Conservation (phyloP, 345 rosid genomes). For the Cardamine chenopodiifolia region DNA sequence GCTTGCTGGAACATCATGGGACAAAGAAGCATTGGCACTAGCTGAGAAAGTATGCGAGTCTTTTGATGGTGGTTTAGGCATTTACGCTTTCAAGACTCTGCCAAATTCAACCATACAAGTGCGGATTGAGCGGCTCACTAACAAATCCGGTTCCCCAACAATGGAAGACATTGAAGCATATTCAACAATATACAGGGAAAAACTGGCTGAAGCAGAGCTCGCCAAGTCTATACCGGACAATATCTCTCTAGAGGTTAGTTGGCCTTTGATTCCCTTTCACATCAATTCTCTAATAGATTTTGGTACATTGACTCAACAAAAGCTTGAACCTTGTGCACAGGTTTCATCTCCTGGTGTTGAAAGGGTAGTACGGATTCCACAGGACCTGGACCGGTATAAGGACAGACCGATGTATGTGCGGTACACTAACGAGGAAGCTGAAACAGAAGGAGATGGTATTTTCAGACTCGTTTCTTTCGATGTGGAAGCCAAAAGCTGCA, state of each 20-base stretch:
- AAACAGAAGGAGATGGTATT: conserved; percentile 62
- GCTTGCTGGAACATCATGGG: conserved; percentile 87
- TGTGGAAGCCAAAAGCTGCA: conserved; percentile 55
- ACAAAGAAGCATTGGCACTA: conserved; percentile 69
- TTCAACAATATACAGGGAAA: conserved; percentile 58
- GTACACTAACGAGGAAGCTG: conserved; percentile 45
- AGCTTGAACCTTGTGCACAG: conserved; percentile 44
- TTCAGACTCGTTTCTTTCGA: conserved; percentile 72
- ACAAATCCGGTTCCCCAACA: conserved; percentile 75
- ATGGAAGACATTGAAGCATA: conserved; percentile 85
- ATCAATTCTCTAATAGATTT: not conserved
- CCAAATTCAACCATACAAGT: conserved; percentile 67
- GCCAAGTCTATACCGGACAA: conserved; percentile 67
- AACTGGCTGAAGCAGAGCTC: conserved; percentile 71
- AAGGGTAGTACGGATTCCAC: conserved; percentile 76
- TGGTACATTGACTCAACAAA: conserved; percentile 11
- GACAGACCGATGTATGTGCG: conserved; percentile 73
- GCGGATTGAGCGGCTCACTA: conserved; percentile 79
- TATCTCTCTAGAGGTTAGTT: conserved; percentile 54
- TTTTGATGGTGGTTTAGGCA: conserved; percentile 66
- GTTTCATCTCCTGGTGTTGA: conserved; percentile 94
- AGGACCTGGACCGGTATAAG: conserved; percentile 78
- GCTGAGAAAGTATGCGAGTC: conserved; percentile 62
- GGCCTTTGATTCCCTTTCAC: not conserved
- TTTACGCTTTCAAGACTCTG: conserved; percentile 81